These are phyloP conservation scores for Pseudogymnoascus sp. DNA, from an alignment of 2,329 filamentous ascomycete species.

Conservation along the genomic window DNA sequence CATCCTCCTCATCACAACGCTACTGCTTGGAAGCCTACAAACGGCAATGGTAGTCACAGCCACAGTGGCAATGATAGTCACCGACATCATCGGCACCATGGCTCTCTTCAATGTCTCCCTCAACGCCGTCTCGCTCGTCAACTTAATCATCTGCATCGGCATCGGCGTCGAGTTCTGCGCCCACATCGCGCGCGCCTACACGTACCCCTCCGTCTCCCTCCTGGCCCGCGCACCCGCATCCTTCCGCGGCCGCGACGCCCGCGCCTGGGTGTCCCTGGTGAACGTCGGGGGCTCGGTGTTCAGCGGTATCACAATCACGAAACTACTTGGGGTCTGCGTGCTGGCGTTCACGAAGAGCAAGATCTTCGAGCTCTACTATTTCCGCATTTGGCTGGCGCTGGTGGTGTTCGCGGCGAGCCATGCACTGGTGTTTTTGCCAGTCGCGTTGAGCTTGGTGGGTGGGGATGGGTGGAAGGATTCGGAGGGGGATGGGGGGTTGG, in stretches of 20 bases:
- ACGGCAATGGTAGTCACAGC: conserved; percentile 77
- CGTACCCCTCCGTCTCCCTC: conserved; percentile 77
- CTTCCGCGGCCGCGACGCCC: conserved; percentile 74
- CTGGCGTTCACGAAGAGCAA: conserved; percentile 93
- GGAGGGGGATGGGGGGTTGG: conserved; percentile 78
- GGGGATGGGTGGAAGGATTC: conserved; percentile 77
- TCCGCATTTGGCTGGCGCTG: conserved; percentile 89
- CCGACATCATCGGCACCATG: conserved; percentile 95
- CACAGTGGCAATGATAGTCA: conserved; percentile 87
- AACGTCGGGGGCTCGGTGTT: conserved; percentile 95
- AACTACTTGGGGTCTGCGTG: conserved; percentile 84
- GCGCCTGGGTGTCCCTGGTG: conserved; percentile 87
- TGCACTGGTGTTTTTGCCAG: conserved; percentile 84
- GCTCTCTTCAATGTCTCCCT: conserved; percentile 79
- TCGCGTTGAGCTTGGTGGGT: conserved; percentile 77
- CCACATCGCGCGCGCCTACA: conserved; percentile 91
- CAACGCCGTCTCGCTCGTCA: conserved; percentile 92
- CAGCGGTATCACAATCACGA: conserved; percentile 92
- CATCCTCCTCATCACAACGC: conserved; percentile 71
- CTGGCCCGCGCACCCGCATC: conserved; percentile 73
- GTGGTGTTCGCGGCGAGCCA: conserved; percentile 85
- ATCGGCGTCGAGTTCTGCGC: conserved; percentile 97
- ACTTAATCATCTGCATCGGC: conserved; percentile 92
- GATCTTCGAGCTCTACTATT: conserved; percentile 99
- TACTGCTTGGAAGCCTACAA: conserved; percentile 74